Conservation (phyloP, 139 green algal species). For the Deuterostichococcus epilithicus region DNA sequence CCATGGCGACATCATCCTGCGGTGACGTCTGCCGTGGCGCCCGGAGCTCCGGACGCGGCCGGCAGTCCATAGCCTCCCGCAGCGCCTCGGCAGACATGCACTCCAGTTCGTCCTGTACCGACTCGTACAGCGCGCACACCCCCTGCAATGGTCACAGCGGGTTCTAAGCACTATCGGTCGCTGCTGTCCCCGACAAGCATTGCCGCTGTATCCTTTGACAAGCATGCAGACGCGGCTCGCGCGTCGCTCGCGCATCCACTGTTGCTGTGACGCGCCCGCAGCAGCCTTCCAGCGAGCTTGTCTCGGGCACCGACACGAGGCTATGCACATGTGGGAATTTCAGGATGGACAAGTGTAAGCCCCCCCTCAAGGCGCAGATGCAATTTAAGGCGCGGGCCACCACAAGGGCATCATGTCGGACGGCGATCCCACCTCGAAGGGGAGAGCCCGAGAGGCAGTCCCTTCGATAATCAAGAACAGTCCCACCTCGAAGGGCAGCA, state of each 20-base stretch:
- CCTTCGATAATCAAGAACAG: too few species aligned
- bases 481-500: constrained; percentile 34
- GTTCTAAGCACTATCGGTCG: too few species aligned
- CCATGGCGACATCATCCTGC: background rate
- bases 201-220: too few species aligned
- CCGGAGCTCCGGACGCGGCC: too few species aligned
- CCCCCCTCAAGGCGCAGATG: background rate
- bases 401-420: background rate
- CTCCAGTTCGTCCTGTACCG: background rate
- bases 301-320: background rate
- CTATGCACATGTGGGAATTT: background rate
- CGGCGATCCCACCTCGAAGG: background rate
- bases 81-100: background rate
- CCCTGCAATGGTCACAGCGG: constrained; percentile 14
- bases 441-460: background rate
- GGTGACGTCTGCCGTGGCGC: background rate
- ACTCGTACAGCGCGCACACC: background rate
- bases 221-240: too few species aligned
- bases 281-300: background rate
- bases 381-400: constrained; percentile 4
- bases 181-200: too few species aligned
- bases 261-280: too few species aligned
- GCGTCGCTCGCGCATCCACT: too few species aligned
- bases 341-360: background rate
- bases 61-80: background rate